Conservation (phyloP, 352 stramenopile species). For the Pythium graminicola region DNA sequence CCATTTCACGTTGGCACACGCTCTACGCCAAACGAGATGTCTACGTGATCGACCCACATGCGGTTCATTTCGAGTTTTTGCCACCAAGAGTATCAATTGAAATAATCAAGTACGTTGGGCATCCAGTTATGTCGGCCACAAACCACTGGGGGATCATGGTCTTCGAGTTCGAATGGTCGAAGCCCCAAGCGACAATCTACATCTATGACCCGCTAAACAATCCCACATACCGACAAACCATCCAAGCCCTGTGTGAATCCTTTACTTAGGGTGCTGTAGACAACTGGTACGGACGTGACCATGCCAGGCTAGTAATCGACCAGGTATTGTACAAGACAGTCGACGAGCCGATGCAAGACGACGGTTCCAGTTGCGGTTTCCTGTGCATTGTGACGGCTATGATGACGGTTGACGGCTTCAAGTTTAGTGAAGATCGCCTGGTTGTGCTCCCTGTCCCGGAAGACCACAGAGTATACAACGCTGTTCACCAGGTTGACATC, state of each 20-base stretch:
- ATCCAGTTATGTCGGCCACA: background rate
- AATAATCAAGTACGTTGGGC: background rate
- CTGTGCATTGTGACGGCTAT: background rate
- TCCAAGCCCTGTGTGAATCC: background rate
- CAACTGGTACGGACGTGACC: background rate
- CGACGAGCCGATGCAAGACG: background rate
- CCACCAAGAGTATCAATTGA: background rate
- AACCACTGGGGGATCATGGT: slow-evolving; percentile 1
- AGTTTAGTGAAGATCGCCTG: too few relatives aligned
- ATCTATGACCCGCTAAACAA: background rate
- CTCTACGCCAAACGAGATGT: background rate
- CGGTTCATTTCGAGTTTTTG: background rate
- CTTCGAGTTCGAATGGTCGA: slow-evolving; percentile 4
- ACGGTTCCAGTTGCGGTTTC: background rate
- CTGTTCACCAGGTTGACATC: too few relatives aligned
- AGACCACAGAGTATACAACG: too few relatives aligned
- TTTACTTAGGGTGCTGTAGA: background rate
- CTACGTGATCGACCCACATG: slow-evolving; percentile 1
- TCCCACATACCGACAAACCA: background rate
- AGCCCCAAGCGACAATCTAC: background rate
- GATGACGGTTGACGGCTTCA: background rate
- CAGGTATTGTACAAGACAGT: background rate
- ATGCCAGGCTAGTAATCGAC: background rate
- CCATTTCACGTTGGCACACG: background rate
- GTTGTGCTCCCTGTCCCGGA: too few relatives aligned